A percentile compares a stretch with the other conserved stretches of the same genome.
These are phyloP conservation scores for Arthrobotrys megalospora DNA, from an alignment of 2,329 filamentous ascomycete species.

Conservation along the genomic window DNA sequence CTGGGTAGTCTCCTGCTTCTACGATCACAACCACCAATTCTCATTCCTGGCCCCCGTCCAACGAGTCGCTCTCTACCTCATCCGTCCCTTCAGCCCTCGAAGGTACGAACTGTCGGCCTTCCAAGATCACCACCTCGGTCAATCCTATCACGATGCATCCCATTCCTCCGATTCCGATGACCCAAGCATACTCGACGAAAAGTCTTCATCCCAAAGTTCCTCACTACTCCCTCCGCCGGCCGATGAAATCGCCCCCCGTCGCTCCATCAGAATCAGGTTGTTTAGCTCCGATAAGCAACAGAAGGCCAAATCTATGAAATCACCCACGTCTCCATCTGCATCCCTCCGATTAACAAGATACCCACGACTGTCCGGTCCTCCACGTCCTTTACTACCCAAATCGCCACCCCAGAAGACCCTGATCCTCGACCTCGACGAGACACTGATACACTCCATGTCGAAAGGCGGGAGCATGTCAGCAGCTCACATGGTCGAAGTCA, in stretches of 20 bases:
- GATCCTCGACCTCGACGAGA: conserved; percentile 96
- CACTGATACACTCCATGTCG: conserved; percentile 96
- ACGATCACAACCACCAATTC: conserved; percentile 83
- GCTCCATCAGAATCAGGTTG: conserved; percentile 92
- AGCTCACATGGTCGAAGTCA: conserved; percentile 99
- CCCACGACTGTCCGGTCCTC: conserved; percentile 88
- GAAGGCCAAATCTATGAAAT: conserved; percentile 88
- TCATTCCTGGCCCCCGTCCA: conserved; percentile 80
- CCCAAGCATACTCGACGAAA: conserved; percentile 56
- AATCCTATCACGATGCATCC: conserved; percentile 44
- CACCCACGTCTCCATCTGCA: conserved; percentile 85
- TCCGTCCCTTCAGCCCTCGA: conserved; percentile 67
- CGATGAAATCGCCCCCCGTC: conserved; percentile 76
- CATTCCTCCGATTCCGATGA: conserved; percentile 62
- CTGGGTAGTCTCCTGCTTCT: conserved; percentile 86
- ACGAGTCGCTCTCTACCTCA: conserved; percentile 73
- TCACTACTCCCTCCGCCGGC: conserved; percentile 42
- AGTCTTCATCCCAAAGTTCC: conserved; percentile 21
- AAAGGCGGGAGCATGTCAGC: conserved; percentile 96
- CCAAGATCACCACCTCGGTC: conserved; percentile 23
- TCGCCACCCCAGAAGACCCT: conserved; percentile 95
- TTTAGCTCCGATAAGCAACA: conserved; percentile 81
- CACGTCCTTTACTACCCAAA: conserved; percentile 88
- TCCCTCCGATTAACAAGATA: conserved; percentile 83
- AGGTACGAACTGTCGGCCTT: conserved; percentile 45